Conservation (phyloP, 2,329 filamentous ascomycete species). For the Xylariaceae sp. region DNA sequence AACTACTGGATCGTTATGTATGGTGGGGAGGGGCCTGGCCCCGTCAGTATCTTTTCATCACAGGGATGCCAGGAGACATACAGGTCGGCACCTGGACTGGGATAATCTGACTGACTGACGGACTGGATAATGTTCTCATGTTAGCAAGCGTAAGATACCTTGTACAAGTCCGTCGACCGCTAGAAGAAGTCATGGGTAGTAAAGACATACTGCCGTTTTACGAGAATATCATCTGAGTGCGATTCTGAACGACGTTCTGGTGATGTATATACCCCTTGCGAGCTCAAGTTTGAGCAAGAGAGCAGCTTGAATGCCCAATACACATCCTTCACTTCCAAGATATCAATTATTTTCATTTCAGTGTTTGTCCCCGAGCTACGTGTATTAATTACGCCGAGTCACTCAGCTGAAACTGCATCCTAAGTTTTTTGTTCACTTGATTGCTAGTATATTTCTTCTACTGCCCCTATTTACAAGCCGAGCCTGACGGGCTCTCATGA, state of each 20-base stretch:
- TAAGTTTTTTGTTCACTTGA: too few species aligned
- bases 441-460: too few species aligned
- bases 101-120: background rate
- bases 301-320: background rate
- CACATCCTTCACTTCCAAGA: background rate
- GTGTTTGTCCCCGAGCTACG: background rate
- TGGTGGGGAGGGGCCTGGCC: background rate
- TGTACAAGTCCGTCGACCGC: background rate
- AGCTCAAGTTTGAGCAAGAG: background rate
- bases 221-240: background rate
- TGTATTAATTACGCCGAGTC: too few species aligned
- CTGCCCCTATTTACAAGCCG: too few species aligned
- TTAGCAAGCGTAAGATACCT: background rate
- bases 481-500: too few species aligned
- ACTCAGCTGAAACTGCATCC: too few species aligned
- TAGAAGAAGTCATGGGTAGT: background rate
- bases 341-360: background rate
- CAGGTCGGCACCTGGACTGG: background rate
- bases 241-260: too few species aligned
- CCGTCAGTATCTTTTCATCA: background rate
- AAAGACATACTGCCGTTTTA: background rate
- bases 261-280: background rate
- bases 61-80: background rate
- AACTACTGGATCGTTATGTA: background rate
- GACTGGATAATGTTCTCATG: background rate